Conservation (phyloP, 1,284 basidiomycete species). For the Ganoderma sinense region DNA sequence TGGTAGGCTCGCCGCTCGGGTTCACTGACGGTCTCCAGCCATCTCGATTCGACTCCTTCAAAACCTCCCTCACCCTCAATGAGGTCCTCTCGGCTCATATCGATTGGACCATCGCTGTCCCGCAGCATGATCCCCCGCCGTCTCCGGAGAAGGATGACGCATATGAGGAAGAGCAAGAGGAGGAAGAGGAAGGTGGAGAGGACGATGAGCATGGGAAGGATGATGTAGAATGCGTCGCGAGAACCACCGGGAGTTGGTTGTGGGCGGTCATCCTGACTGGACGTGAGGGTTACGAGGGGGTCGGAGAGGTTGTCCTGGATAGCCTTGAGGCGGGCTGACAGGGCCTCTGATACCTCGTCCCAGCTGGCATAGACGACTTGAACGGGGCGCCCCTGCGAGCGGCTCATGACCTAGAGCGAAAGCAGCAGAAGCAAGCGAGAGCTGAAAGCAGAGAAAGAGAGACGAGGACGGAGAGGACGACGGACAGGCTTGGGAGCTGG, state of each 20-base stretch:
- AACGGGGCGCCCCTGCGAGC: slow-evolving; percentile 22
- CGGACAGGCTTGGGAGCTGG: slow-evolving; percentile 5
- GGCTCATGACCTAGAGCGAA: slow-evolving; percentile 28
- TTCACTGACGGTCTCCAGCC: slow-evolving; percentile 89
- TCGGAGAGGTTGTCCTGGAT: slow-evolving; percentile 38
- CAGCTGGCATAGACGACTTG: slow-evolving; percentile 21
- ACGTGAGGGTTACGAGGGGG: slow-evolving; percentile 20
- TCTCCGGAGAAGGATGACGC: slow-evolving; percentile 83
- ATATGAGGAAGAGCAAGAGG: slow-evolving; percentile 88
- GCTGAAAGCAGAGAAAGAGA: slow-evolving; percentile 9
- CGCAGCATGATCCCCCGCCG: slow-evolving; percentile 83
- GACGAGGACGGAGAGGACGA: slow-evolving; percentile 8
- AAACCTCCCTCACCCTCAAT: slow-evolving; percentile 92
- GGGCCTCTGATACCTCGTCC: slow-evolving; percentile 28
- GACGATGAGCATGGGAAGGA: slow-evolving; percentile 91
- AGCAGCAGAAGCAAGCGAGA: slow-evolving; percentile 16
- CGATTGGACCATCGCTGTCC: slow-evolving; percentile 92
- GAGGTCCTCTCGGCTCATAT: slow-evolving; percentile 91
- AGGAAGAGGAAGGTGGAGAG: slow-evolving; percentile 93
- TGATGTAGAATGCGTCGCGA: slow-evolving; percentile 74
- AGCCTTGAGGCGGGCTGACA: slow-evolving; percentile 34
- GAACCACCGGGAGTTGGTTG: slow-evolving; percentile 27
- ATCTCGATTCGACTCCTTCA: slow-evolving; percentile 89
- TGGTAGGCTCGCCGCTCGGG: slow-evolving; percentile 76
- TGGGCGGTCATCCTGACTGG: slow-evolving; percentile 37